Conservation (phyloP, 371 early-diverging fungal species). For the Mucor piriformis region DNA sequence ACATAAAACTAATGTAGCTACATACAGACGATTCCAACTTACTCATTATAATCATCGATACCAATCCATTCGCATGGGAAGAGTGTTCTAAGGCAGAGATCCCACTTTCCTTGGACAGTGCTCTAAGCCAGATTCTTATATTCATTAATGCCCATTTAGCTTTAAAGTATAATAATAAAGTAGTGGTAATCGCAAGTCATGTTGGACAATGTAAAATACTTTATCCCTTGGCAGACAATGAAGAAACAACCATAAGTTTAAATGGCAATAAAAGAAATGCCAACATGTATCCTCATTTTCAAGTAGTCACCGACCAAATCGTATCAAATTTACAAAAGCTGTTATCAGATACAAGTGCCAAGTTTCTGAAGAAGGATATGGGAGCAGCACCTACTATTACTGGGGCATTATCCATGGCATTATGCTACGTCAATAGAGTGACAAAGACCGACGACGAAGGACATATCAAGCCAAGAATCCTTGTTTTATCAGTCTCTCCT, state of each 20-base stretch:
- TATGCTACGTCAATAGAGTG: constrained; percentile 72
- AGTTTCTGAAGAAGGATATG: constrained; percentile 45
- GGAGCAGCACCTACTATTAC: constrained; percentile 54
- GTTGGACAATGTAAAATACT: constrained; percentile 60
- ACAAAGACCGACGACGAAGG: constrained; percentile 59
- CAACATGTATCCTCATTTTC: constrained; percentile 67
- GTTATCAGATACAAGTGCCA: constrained; percentile 41
- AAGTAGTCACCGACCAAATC: constrained; percentile 62
- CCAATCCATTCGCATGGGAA: constrained; percentile 78
- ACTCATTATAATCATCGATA: constrained; percentile 77
- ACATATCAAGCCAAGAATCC: constrained; percentile 78
- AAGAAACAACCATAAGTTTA: constrained; percentile 24
- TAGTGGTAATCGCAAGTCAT: constrained; percentile 81
- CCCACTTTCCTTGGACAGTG: constrained; percentile 66
- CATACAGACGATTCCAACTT: constrained; percentile 69
- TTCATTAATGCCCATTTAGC: constrained; percentile 91
- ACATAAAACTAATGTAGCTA: background rate
- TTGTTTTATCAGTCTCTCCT: constrained; percentile 84
- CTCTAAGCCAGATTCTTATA: constrained; percentile 76
- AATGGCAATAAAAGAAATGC: constrained; percentile 46
- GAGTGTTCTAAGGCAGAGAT: constrained; percentile 49
- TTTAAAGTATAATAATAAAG: constrained; percentile 78
- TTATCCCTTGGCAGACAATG: constrained; percentile 53
- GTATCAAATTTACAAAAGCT: constrained; percentile 49
- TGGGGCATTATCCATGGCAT: constrained; percentile 63